These are phyloP conservation scores for Metschnikowia colocasiae DNA, from an alignment of 805 yeast species.

Conservation along the genomic window DNA sequence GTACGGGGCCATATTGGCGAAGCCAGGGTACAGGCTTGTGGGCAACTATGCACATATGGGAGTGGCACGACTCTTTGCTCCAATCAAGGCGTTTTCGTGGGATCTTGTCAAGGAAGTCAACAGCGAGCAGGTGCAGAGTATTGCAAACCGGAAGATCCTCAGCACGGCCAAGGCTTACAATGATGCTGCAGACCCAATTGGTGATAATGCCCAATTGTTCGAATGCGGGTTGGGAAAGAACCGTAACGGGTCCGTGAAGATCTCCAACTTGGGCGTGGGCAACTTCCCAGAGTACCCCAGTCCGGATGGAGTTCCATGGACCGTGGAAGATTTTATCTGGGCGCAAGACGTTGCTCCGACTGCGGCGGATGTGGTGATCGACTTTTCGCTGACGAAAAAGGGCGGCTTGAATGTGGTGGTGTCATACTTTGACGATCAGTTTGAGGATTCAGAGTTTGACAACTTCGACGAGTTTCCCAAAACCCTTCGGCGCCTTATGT, in stretches of 20 bases:
- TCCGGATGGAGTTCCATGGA: conserved; percentile 18
- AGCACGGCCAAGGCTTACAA: conserved; percentile 21
- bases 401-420: conserved; percentile 37
- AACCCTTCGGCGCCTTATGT: conserved; percentile 13
- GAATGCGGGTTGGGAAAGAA: conserved; percentile 20
- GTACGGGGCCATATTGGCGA: conserved; percentile 18
- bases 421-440: conserved; percentile 27
- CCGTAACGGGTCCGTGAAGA: conserved; percentile 30
- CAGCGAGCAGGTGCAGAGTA: conserved; percentile 17
- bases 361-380: conserved; percentile 34
- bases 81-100: conserved; percentile 33
- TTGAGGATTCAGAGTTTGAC: conserved; percentile 22
- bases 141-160: conserved; percentile 23
- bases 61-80: conserved; percentile 28
- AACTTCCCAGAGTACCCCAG: conserved; percentile 20
- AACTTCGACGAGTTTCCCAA: conserved; percentile 25
- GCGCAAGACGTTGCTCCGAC: conserved; percentile 35
- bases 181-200: conserved; percentile 13
- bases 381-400: conserved; percentile 25
- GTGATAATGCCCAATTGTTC: conserved; percentile 24
- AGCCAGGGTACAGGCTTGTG: conserved; percentile 23
- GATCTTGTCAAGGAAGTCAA: conserved; percentile 24
- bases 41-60: conserved; percentile 37
- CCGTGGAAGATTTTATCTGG: conserved; percentile 29
- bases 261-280: conserved; percentile 36